Evolutionary conservation across 352 stramenopile species (phyloP).

Genomic region (Phytopythium vexans): DNA sequence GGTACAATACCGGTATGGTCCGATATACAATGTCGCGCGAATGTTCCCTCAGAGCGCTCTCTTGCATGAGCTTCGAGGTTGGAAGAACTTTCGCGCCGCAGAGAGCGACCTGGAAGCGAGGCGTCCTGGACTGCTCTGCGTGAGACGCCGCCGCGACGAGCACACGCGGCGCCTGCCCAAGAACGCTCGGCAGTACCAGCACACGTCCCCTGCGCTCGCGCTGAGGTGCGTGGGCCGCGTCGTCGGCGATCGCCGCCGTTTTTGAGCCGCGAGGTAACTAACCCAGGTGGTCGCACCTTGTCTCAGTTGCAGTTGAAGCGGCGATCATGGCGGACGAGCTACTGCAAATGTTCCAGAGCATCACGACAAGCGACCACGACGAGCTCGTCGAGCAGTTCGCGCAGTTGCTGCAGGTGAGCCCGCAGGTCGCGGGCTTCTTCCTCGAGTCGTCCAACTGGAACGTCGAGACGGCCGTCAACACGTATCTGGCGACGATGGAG

Average conservation of each 20-base stretch:
- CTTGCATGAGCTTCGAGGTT: constrained; percentile 3
- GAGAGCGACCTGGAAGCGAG: not conserved
- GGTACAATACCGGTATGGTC: not conserved
- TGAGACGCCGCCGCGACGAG: not conserved
- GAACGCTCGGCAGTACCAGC: not conserved
- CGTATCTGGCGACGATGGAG: constrained; percentile 73
- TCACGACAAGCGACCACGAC: constrained; percentile 83
- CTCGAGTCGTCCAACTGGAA: constrained; percentile 89
- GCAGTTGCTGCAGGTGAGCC: constrained; percentile 66
- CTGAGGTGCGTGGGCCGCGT: no score
- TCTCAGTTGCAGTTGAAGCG: not conserved
- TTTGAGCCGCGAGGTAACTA: not conserved
- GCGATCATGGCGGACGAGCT: constrained; percentile 72
- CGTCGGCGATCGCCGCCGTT: not conserved
- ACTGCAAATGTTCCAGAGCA: constrained; percentile 86
- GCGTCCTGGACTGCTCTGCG: not conserved
- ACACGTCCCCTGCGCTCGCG: no score
- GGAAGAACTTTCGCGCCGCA: not conserved
- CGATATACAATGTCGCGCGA: constrained; percentile 10
- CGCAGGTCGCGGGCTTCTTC: constrained; percentile 74
- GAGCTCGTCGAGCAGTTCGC: constrained; percentile 84
- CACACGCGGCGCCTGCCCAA: not conserved
- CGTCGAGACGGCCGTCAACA: constrained; percentile 81
- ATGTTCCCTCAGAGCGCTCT: constrained; percentile 4
- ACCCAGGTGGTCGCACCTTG: no score